phyloP scores from a whole-genome alignment of 2,329 filamentous ascomycete species.

The Paraphaeosphaeria sporulosa region DNA sequence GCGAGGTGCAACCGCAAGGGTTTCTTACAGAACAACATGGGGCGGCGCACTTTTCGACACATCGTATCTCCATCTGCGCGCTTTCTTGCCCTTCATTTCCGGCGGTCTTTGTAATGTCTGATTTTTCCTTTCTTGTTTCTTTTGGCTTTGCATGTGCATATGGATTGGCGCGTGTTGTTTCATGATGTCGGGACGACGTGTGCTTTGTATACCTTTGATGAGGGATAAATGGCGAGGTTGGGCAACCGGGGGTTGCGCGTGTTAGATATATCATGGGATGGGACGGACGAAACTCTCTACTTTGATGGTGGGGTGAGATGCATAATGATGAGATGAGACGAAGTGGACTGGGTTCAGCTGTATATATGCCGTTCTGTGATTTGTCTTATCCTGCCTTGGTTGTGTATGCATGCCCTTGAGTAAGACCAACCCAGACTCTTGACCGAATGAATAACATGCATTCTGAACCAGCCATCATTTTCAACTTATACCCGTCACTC shows the following conservation, averaged over 20 bases:
- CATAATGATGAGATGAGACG: background rate
- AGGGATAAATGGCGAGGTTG: background rate
- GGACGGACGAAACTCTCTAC: background rate
- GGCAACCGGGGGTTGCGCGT: background rate
- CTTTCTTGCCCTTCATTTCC: background rate
- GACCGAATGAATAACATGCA: too few species aligned
- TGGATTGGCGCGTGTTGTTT: background rate
- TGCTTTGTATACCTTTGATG: conserved; percentile 13
- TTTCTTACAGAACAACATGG: background rate
- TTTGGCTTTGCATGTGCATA: conserved; percentile 2
- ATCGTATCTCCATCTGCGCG: too few species aligned
- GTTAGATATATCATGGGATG: background rate
- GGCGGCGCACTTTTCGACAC: background rate
- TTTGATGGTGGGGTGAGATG: background rate
- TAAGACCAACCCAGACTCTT: too few species aligned
- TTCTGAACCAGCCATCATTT: too few species aligned
- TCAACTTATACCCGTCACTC: too few species aligned
- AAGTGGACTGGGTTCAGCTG: too few species aligned
- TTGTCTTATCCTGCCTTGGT: too few species aligned
- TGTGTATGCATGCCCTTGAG: too few species aligned
- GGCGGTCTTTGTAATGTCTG: background rate
- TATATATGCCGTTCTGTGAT: too few species aligned
- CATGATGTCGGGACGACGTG: conserved; percentile 5
- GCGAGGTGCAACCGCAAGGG: background rate
- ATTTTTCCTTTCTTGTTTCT: background rate